Base-by-base conservation (phyloP, 192 early-diverging fungal species). In the Coemansia sp. region DNA sequence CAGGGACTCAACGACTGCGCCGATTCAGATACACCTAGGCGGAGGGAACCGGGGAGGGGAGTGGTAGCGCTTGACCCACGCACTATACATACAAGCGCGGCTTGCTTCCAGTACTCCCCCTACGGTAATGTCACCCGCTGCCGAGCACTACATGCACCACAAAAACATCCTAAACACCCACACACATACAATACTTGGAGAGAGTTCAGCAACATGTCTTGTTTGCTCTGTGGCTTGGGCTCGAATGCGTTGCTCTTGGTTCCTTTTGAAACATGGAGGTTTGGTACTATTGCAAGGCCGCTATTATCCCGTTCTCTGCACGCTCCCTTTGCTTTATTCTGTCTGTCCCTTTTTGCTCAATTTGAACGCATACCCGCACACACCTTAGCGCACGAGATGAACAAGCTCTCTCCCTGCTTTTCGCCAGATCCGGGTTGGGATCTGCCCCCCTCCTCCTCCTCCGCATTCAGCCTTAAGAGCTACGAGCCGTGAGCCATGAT, bases 91-190 rank as follows among this genome's bases (percentile, higher is more conserved):
- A 53, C 6, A 53, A 31, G 24, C 51, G 27, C 51, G 51, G 24
- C 51, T 53, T 53, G 21, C 51, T 53, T 53, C 51, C 46, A 48
- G 46, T 48, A 48, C 46, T 48, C 46, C 46, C 46, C 46, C 40
- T 48, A 48, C 19, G 46, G 46, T 48, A 48, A 48, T 48, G 46
- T 48, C 46, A 21, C 46, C 17, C 46, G 19, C 9, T n/a, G 46
- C 46, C 46, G 46, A 19, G 46, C 46, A 48, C 46, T 48, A 48
- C 46, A 21, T 48, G 46, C 17, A 24, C 46, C 0, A 19, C 1
- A n/a, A n/a, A 48, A 48, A 48, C 46, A 48, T 48, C 46, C 46
- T 48, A 48, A 48, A 48, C 17, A 8, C 46, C 46, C 46, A 48
- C 46, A 48, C 19, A 48, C 46, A 48, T 48, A 48, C 46, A 48